Base-by-base conservation (phyloP, 2,329 filamentous ascomycete genomes). In the Penicillium fuscoglaucum region DNA sequence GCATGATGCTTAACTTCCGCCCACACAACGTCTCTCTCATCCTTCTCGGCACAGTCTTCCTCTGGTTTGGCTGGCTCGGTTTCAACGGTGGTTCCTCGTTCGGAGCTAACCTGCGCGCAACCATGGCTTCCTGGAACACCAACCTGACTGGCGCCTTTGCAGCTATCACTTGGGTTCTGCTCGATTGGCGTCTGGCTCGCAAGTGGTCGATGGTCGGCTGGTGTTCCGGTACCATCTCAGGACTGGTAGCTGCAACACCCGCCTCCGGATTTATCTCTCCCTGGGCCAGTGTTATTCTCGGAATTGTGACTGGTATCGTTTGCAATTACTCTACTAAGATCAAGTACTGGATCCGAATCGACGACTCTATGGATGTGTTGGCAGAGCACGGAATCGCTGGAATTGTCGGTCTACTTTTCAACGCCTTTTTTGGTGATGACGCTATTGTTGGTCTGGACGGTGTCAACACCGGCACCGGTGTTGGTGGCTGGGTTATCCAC, bases 1-100 rank as follows among this genome's bases (percentile, higher is more conserved):
- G 92, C 82, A 97, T 98, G 92, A 97, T 98, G 91, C 86, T 97
- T 79, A 98, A 98, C 84, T 98, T 98, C 85, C 91, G 95, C 67
- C 95, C 95, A 19, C 95, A 99, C 83, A 99, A 99, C 81, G 95
- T 98, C 66, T 96, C 93, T 6, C 85, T 98, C 71, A 96, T 99
- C 78, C 93, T 95, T 0, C 88, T 98, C 68, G 95, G 95, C 63
- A 98, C 95, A 4, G 85, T 96, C 65, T 85, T 99, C 69, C 91
- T 99, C 57, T 98, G 93, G 93, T 98, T 98, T 71, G 95, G 95
- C 71, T 99, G 95, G 95, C 83, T 99, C 64, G 95, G 93, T 55
- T 99, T 99, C 86, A 99, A 99, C 83, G 95, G 93, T 69, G 95
- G 95, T 64, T 97, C 93, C 26, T 82, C 93, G 40, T 96, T 97